Percentiles rank a stretch among this genome's conserved stretches.
phyloP scores from a whole-genome alignment of 148 eudicot genomes.

The Dysphania ambrosioides region DNA sequence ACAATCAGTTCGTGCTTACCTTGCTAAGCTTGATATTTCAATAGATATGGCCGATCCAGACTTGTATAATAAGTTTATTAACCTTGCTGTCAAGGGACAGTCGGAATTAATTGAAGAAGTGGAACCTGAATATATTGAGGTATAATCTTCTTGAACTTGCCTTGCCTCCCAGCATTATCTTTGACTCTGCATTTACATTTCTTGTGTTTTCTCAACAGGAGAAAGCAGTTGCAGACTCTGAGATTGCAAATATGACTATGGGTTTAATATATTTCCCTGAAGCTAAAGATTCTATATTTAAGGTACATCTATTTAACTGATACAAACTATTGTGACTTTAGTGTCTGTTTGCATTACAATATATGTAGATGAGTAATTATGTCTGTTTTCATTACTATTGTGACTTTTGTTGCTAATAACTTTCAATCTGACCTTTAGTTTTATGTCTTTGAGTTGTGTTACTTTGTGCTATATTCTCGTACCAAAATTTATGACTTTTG shows the following conservation, averaged over 20 bases:
- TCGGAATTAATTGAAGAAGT: slow-evolving; percentile 33
- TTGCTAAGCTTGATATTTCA: slow-evolving; percentile 74
- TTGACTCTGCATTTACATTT: background rate
- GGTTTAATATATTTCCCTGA: slow-evolving; percentile 45
- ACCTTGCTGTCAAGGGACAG: slow-evolving; percentile 46
- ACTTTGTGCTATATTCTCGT: background rate
- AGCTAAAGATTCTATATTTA: slow-evolving; percentile 53
- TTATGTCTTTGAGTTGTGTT: background rate
- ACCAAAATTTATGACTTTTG: background rate
- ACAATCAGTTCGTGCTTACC: slow-evolving; percentile 43
- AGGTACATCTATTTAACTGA: slow-evolving; percentile 41
- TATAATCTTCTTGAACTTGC: slow-evolving; percentile 24
- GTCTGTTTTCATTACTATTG: too few species aligned
- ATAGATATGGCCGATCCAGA: slow-evolving; percentile 67
- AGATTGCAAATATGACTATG: slow-evolving; percentile 29
- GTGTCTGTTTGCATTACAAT: background rate
- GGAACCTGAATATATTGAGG: slow-evolving; percentile 50
- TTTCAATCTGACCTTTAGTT: background rate
- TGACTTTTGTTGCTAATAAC: too few species aligned
- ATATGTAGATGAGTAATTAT: background rate
- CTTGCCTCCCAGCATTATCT: background rate
- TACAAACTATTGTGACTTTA: background rate
- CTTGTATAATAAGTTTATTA: slow-evolving; percentile 52
- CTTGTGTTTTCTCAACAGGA: slow-evolving; percentile 33
- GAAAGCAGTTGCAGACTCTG: slow-evolving; percentile 28